Conservation (phyloP, 1,284 basidiomycete species). For the Ustilago lituana region DNA sequence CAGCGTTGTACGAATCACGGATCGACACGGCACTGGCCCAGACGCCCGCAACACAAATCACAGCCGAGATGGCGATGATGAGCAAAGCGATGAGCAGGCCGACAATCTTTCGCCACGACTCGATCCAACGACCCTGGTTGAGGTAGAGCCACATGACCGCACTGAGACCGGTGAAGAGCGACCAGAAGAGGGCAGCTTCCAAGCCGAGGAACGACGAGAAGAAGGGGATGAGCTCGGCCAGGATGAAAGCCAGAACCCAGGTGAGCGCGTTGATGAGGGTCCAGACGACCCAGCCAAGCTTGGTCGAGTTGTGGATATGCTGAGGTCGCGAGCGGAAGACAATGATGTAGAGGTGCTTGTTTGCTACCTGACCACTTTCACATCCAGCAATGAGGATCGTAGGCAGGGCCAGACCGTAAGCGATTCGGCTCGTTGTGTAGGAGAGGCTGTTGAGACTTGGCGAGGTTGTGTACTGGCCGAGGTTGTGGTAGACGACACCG, state of each 20-base stretch:
- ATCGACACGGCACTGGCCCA: constrained; percentile 67
- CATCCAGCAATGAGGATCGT: constrained; percentile 60
- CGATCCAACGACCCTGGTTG: constrained; percentile 49
- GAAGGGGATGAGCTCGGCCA: constrained; percentile 59
- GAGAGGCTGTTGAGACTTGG: constrained; percentile 57
- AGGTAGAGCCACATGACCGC: constrained; percentile 54
- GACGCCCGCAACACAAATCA: constrained; percentile 67
- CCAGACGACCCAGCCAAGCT: constrained; percentile 50
- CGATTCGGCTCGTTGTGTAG: constrained; percentile 44
- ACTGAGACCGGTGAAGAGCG: constrained; percentile 49
- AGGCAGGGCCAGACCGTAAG: constrained; percentile 60
- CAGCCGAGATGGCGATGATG: constrained; percentile 62
- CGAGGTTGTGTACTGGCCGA: constrained; percentile 61
- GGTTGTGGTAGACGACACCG: constrained; percentile 58
- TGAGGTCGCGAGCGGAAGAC: constrained; percentile 50
- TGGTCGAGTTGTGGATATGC: constrained; percentile 48
- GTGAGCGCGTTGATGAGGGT: constrained; percentile 54
- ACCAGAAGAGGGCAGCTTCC: constrained; percentile 58
- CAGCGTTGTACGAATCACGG: constrained; percentile 60
- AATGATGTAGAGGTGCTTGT: constrained; percentile 55
- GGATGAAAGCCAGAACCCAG: constrained; percentile 55
- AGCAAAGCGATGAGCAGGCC: constrained; percentile 49
- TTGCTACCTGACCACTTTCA: constrained; percentile 55
- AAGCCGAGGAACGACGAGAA: constrained; percentile 53
- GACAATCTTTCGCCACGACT: constrained; percentile 36